Percentiles rank a stretch among this genome's conserved stretches.
These are phyloP conservation scores for Fusarium papillatum DNA, from an alignment of 2,329 filamentous ascomycete species.

Conservation along the genomic window DNA sequence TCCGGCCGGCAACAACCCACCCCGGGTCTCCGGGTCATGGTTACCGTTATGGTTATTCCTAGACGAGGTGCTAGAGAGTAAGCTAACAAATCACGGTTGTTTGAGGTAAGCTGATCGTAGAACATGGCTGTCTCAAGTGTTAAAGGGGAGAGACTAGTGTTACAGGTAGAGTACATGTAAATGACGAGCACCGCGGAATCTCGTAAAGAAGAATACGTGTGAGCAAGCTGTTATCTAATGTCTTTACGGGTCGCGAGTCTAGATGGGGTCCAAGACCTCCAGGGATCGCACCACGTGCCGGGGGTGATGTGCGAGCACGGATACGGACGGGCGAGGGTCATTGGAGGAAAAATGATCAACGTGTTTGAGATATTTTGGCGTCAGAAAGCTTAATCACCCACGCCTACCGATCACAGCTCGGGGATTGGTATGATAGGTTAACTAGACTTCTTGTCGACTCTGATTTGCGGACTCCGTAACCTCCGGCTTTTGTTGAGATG, in stretches of 20 bases:
- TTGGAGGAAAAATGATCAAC: not conserved
- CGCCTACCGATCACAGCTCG: not conserved
- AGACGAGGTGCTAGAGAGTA: not conserved
- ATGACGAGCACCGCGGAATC: not conserved
- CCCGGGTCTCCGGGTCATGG: not conserved
- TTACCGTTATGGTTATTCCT: not conserved
- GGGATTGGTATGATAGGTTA: not conserved
- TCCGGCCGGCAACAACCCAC: not conserved
- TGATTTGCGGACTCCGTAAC: not conserved
- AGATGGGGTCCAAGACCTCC: not conserved
- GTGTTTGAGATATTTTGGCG: not conserved
- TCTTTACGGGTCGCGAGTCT: not conserved
- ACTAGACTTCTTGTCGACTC: not conserved
- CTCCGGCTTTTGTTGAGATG: not conserved
- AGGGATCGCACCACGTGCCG: not conserved
- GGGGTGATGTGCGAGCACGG: not conserved
- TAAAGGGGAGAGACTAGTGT: not conserved
- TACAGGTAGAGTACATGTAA: not conserved
- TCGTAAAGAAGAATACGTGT: not conserved
- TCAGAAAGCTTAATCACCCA: not conserved
- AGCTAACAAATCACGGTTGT: not conserved
- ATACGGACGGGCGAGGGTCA: not conserved
- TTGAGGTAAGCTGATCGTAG: not conserved
- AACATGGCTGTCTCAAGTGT: not conserved
- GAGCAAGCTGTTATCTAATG: not conserved